Conservation (phyloP, 768 basidiomycete genomes). For the Pholiota microspora region DNA sequence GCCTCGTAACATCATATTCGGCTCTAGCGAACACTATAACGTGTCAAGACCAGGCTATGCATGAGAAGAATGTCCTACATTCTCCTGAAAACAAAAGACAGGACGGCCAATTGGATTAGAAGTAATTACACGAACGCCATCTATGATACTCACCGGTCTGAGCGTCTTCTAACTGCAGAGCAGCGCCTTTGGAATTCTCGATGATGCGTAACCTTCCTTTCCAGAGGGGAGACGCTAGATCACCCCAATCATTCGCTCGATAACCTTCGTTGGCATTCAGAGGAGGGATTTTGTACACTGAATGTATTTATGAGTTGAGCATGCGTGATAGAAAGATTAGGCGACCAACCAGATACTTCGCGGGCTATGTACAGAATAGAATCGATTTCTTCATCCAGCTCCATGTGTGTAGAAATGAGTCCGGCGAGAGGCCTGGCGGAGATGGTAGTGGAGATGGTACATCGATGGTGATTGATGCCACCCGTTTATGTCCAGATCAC, state of each 20-base stretch:
- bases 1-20: conserved; percentile 73
- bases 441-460: background rate
- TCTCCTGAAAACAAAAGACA: conserved; percentile 41
- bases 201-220: conserved; percentile 87
- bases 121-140: background rate
- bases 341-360: conserved; percentile 75
- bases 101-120: conserved; percentile 8
- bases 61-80: conserved; percentile 43
- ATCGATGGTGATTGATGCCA: background rate
- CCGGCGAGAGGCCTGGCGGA: background rate
- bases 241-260: conserved; percentile 91
- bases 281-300: conserved; percentile 92
- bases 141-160: conserved; percentile 58
- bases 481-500: background rate
- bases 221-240: conserved; percentile 82
- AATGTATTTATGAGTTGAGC: background rate
- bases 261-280: conserved; percentile 86
- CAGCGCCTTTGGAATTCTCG: conserved; percentile 68
- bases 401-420: conserved; percentile 7
- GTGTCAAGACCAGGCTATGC: conserved; percentile 17
- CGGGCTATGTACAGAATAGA: conserved; percentile 88
- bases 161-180: conserved; percentile 77
- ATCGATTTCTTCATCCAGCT: conserved; percentile 82
- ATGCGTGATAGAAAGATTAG: conserved; percentile 2
- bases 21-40: conserved; percentile 81